Evolutionary conservation across 2,329 filamentous ascomycete species (phyloP).

Genomic region (Cordyceps sp.): DNA sequence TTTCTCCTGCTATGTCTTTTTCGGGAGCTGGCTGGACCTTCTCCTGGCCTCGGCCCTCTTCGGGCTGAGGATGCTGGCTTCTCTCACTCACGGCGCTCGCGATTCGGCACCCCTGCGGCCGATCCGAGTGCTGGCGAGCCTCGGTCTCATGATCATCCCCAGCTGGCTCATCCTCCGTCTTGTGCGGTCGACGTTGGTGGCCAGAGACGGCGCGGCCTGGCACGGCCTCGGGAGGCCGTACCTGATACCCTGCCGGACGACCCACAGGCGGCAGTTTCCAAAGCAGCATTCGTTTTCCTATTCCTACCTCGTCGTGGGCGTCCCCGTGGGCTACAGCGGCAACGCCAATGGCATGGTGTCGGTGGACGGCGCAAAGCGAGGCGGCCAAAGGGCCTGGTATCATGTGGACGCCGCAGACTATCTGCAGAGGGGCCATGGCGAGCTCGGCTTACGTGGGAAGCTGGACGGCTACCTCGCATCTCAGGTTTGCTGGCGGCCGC

Average conservation of each 20-base stretch:
- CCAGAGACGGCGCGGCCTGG: conserved; percentile 1
- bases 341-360: conserved; percentile 39
- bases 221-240: conserved; percentile 18
- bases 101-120: not conserved
- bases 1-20: conserved; percentile 6
- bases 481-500: conserved; percentile 25
- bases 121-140: not conserved
- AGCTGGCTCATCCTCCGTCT: not conserved
- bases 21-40: conserved; percentile 9
- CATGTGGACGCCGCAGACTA: conserved; percentile 43
- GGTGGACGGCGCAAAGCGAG: conserved; percentile 11
- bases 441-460: conserved; percentile 44
- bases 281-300: conserved; percentile 52
- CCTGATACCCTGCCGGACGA: conserved; percentile 48
- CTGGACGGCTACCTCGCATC: conserved; percentile 39
- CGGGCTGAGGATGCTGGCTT: too few relatives aligned
- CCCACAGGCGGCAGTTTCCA: conserved; percentile 50
- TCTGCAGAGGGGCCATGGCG: conserved; percentile 33
- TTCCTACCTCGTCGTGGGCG: conserved; percentile 52
- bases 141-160: not conserved
- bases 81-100: not conserved
- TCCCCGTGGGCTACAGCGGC: conserved; percentile 48
- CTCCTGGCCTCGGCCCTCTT: conserved; percentile 2
- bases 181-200: not conserved
- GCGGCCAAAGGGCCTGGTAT: conserved; percentile 30